Conservation (phyloP, 169 alveolate genomes). For the Eimeria tenella region DNA sequence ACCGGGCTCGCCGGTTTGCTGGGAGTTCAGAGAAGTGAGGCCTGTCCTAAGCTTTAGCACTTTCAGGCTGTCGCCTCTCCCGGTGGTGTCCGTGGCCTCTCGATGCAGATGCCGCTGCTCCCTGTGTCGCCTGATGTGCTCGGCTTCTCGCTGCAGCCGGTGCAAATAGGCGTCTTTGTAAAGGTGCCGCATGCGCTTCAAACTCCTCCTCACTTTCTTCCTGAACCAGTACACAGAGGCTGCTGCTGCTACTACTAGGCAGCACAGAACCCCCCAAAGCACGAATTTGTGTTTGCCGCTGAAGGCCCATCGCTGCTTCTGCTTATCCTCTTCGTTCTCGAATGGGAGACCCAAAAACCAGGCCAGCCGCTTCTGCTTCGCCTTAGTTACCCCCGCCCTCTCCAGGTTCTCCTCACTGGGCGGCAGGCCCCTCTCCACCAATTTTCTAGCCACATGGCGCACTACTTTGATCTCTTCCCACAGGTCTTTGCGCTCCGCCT, state of each 20-base stretch:
- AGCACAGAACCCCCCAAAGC: neutral
- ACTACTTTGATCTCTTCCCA: neutral
- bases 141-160: neutral
- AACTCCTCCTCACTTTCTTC: neutral
- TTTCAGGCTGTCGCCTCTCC: neutral
- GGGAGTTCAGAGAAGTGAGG: neutral
- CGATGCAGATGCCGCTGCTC: neutral
- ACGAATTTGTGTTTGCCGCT: neutral
- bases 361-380: neutral
- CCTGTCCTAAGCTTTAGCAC: neutral
- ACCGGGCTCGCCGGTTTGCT: neutral
- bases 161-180: neutral
- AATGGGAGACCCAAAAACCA: slow-evolving; percentile 14
- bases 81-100: neutral
- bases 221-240: neutral
- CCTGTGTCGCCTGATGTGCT: neutral
- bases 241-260: neutral
- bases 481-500: neutral
- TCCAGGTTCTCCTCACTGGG: neutral
- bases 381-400: neutral
- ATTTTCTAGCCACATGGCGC: neutral
- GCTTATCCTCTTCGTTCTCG: neutral
- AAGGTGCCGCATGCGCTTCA: neutral
- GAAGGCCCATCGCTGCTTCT: neutral
- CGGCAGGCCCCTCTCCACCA: neutral